Conservation (phyloP, 306 rosid genomes). For the Quercus bicolor region DNA sequence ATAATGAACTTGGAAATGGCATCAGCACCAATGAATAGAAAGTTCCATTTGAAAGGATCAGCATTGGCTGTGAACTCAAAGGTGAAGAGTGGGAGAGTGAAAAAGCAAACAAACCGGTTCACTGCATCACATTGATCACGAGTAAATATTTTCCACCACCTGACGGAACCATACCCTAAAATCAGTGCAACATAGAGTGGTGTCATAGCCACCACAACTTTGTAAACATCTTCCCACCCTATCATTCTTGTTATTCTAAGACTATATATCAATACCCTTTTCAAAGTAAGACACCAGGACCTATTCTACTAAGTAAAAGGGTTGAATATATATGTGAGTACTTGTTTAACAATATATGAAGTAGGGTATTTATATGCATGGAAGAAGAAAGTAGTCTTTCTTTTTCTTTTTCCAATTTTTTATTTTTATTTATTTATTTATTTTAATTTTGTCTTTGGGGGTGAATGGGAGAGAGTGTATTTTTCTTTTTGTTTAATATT, state of each 20-base stretch:
- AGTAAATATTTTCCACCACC: slow-evolving; percentile 83
- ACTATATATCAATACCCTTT: not conserved
- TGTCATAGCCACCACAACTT: slow-evolving; percentile 69
- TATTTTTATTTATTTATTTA: no score
- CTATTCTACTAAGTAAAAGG: not conserved
- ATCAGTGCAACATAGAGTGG: slow-evolving; percentile 79
- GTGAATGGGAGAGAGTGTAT: not conserved
- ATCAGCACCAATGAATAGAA: slow-evolving; percentile 58
- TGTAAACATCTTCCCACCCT: slow-evolving; percentile 79
- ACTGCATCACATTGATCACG: slow-evolving; percentile 81
- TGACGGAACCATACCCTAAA: slow-evolving; percentile 81
- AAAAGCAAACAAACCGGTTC: slow-evolving; percentile 76
- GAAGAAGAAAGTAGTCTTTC: slow-evolving; percentile 2
- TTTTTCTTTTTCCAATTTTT: not conserved
- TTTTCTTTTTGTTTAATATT: not conserved
- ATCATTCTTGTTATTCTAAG: slow-evolving; percentile 65
- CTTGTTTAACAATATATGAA: not conserved
- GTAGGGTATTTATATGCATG: slow-evolving; percentile 24
- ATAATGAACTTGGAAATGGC: slow-evolving; percentile 69
- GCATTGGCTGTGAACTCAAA: slow-evolving; percentile 74
- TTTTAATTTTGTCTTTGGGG: no score
- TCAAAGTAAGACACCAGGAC: not conserved
- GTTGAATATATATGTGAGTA: not conserved
- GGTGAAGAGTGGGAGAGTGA: slow-evolving; percentile 84
- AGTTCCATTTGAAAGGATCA: slow-evolving; percentile 80